phyloP scores from a whole-genome alignment of 805 yeast species.

The Candida pini region DNA sequence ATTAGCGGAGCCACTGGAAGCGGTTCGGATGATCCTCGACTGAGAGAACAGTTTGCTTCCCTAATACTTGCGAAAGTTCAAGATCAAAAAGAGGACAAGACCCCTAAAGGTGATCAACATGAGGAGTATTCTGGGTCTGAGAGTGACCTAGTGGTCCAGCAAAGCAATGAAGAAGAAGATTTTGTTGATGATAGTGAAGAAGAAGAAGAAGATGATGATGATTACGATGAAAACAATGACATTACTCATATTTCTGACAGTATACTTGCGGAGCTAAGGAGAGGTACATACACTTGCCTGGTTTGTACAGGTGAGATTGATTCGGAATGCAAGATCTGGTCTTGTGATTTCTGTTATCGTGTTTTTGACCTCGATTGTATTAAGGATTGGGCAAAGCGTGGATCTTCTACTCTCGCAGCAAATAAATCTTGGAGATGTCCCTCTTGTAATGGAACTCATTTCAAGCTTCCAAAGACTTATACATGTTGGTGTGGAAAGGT shows the following conservation, averaged over 20 bases:
- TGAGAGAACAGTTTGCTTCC: no score
- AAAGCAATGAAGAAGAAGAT: no score
- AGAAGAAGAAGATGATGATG: conserved; percentile 2
- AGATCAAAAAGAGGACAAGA: no score
- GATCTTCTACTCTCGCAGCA: conserved; percentile 52
- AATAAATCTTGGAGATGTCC: conserved; percentile 82
- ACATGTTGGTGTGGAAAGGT: conserved; percentile 89
- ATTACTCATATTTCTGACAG: conserved; percentile 23
- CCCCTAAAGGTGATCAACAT: no score
- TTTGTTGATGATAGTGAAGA: conserved; percentile 1
- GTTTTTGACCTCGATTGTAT: conserved; percentile 86
- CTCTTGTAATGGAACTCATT: conserved; percentile 52
- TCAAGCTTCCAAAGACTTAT: conserved; percentile 47
- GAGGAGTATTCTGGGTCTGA: no score
- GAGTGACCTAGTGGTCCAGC: no score
- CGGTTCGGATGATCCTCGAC: no score
- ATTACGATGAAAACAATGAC: conserved; percentile 4
- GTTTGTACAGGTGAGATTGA: conserved; percentile 85
- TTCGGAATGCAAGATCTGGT: conserved; percentile 63
- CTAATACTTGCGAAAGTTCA: no score
- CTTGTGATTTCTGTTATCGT: conserved; percentile 71
- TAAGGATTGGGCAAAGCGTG: conserved; percentile 77
- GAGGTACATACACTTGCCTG: conserved; percentile 75
- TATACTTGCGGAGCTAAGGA: conserved; percentile 53
- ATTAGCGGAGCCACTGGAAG: no score